phyloP scores from a whole-genome alignment of 257 asterid species.

The Solanum phureja region DNA sequence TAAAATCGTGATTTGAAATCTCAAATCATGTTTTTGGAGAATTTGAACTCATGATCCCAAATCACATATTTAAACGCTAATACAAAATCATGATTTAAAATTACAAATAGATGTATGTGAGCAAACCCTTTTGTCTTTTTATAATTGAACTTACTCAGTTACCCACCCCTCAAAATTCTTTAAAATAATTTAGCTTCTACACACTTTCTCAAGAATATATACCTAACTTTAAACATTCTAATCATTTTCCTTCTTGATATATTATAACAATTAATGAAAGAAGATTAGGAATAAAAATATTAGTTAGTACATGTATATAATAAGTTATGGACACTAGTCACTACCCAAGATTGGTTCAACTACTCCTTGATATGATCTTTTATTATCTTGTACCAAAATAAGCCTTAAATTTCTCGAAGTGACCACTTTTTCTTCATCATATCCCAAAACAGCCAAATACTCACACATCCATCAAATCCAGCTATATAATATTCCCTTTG shows the following conservation, averaged over 20 bases:
- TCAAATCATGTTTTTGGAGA: too few relatives aligned
- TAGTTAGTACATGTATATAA: not conserved
- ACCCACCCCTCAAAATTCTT: not conserved
- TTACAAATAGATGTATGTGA: not conserved
- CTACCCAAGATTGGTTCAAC: not conserved
- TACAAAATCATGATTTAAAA: too few relatives aligned
- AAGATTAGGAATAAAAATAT: not conserved
- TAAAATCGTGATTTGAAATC: too few relatives aligned
- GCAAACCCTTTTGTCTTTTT: not conserved
- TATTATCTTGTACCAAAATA: not conserved
- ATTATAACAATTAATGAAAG: not conserved
- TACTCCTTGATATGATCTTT: not conserved
- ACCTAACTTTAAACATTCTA: not conserved
- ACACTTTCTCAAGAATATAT: not conserved
- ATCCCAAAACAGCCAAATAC: not conserved
- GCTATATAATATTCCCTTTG: not conserved
- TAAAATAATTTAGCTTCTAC: not conserved
- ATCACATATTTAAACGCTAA: too few relatives aligned
- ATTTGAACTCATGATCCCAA: too few relatives aligned
- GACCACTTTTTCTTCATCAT: not conserved
- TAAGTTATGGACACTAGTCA: not conserved
- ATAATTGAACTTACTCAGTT: not conserved
- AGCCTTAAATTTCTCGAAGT: not conserved
- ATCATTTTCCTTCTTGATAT: not conserved
- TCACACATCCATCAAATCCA: conserved; percentile 1